phyloP scores from a whole-genome alignment of 352 stramenopile genomes.

The Globisporangium splendens region DNA sequence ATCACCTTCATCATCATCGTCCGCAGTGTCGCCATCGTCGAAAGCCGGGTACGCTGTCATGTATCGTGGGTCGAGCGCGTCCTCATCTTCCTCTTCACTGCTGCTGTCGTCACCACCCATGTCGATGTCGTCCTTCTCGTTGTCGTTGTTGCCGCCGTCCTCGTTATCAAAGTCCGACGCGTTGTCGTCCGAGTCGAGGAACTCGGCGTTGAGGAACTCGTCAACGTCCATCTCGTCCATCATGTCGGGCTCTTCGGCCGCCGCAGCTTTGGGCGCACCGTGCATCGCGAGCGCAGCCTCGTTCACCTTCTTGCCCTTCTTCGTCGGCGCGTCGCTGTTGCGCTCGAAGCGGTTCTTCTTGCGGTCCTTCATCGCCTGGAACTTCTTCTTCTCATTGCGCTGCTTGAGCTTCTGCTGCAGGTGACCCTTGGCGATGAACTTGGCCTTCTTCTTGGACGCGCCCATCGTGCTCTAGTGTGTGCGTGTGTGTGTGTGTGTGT shows the following conservation, averaged over 20 bases:
- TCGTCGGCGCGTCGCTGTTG: slow-evolving; percentile 56
- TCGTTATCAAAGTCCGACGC: slow-evolving; percentile 19
- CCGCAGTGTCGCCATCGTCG: slow-evolving; percentile 30
- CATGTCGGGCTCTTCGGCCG: slow-evolving; percentile 61
- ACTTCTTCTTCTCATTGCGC: slow-evolving; percentile 82
- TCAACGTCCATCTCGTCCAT: slow-evolving; percentile 88
- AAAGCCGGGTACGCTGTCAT: slow-evolving; percentile 42
- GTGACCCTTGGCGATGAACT: slow-evolving; percentile 85
- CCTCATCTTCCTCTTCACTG: slow-evolving; percentile 84
- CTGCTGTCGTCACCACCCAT: slow-evolving; percentile 47
- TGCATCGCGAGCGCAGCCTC: slow-evolving; percentile 17
- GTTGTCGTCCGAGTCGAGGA: slow-evolving; percentile 66
- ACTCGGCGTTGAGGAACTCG: slow-evolving; percentile 81
- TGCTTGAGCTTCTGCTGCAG: slow-evolving; percentile 79
- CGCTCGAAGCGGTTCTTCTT: slow-evolving; percentile 67
- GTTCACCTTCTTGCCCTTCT: slow-evolving; percentile 33
- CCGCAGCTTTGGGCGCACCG: neutral
- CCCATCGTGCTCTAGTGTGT: slow-evolving; percentile 32
- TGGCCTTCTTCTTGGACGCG: slow-evolving; percentile 83
- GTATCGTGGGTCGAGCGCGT: slow-evolving; percentile 75
- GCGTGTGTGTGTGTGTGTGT: neutral
- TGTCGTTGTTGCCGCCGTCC: slow-evolving; percentile 17
- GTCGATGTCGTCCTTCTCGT: slow-evolving; percentile 40
- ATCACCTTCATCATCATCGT: slow-evolving; percentile 26
- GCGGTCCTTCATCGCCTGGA: slow-evolving; percentile 75